Evolutionary conservation across 176 grass and related monocot species (phyloP).

Genomic region (Raddia guianensis): DNA sequence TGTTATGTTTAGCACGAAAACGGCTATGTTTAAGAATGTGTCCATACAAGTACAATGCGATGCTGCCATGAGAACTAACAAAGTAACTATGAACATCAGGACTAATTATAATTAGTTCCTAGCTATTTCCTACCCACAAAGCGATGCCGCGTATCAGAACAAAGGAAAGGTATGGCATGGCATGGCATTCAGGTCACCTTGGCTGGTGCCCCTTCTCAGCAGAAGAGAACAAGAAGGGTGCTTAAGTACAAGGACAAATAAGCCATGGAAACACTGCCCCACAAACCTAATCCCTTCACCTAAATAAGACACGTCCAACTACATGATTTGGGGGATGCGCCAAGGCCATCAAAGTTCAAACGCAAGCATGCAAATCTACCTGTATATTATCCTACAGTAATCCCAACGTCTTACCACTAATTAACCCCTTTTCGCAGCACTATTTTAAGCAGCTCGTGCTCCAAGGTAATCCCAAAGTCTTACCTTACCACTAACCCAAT

Average conservation of each 20-base stretch:
- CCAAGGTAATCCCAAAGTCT: conserved; percentile 41
- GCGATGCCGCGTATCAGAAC: neutral
- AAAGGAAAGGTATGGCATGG: neutral
- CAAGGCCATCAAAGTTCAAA: conserved; percentile 38
- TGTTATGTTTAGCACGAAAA: neutral
- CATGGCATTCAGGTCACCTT: conserved; percentile 38
- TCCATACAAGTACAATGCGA: neutral
- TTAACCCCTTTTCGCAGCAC: neutral
- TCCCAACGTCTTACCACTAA: neutral
- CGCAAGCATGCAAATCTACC: neutral
- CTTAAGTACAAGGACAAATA: neutral
- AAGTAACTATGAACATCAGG: neutral
- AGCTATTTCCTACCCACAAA: neutral
- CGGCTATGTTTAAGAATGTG: conserved; percentile 7
- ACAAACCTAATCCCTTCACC: conserved; percentile 50
- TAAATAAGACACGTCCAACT: conserved; percentile 15
- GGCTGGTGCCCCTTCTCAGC: conserved; percentile 12
- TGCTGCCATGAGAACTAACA: neutral
- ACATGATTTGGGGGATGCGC: conserved; percentile 37
- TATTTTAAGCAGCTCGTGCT: conserved; percentile 20
- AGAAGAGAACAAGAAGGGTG: conserved; percentile 22
- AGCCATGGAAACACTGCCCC: conserved; percentile 21
- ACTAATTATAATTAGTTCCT: neutral
- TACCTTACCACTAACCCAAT: neutral
- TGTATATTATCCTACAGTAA: neutral